phyloP scores from a whole-genome alignment of 2,329 filamentous ascomycete genomes.

The Scedosporium minutisporum region DNA sequence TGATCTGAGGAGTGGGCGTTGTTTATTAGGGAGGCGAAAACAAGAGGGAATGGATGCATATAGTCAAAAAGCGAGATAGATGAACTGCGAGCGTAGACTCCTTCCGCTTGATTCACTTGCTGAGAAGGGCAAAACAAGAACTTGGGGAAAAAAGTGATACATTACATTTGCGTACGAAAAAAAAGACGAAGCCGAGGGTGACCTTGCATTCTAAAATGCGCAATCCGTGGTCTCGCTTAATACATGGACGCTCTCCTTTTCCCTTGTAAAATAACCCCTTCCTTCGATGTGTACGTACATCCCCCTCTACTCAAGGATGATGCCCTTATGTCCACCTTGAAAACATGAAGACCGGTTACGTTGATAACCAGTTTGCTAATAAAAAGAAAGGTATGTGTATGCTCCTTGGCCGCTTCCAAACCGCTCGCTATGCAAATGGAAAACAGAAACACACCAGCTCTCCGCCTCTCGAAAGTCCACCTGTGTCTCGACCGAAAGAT shows the following conservation, averaged over 20 bases:
- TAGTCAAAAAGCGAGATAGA: slow-evolving; percentile 1
- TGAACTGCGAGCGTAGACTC: neutral
- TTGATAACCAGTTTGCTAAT: too few relatives aligned
- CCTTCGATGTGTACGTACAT: too few relatives aligned
- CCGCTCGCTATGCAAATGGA: neutral
- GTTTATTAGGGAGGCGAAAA: neutral
- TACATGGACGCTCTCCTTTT: too few relatives aligned
- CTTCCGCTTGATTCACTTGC: neutral
- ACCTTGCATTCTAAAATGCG: too few relatives aligned
- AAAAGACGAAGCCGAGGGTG: too few relatives aligned
- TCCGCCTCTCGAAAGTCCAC: neutral
- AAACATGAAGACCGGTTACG: too few relatives aligned
- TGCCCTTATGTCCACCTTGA: too few relatives aligned
- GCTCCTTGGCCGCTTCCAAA: neutral
- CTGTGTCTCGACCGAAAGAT: neutral
- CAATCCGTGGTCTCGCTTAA: too few relatives aligned
- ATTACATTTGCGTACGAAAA: neutral
- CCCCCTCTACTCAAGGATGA: too few relatives aligned
- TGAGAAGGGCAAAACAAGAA: neutral
- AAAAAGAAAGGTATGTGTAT: too few relatives aligned
- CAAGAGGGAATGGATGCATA: neutral
- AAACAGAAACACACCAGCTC: slow-evolving; percentile 10
- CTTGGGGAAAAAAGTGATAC: neutral
- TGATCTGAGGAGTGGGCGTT: neutral
- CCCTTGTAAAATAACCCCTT: too few relatives aligned